Conservation (phyloP, 345 rosid species). For the Hibiscus syriacus region DNA sequence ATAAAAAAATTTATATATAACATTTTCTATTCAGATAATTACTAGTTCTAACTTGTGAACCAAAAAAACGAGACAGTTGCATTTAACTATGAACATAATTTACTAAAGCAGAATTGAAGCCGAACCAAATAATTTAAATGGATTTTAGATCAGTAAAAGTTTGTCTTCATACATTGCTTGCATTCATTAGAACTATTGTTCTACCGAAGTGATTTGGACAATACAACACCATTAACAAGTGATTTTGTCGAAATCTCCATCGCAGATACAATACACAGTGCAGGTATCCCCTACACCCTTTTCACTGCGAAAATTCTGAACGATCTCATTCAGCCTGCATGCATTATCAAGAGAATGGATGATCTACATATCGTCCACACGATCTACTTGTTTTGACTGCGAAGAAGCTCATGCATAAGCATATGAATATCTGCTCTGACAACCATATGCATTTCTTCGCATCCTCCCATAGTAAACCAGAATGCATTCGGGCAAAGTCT, state of each 20-base stretch:
- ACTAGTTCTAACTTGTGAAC: no score
- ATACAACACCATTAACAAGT: neutral
- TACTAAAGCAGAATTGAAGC: no score
- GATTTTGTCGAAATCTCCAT: neutral
- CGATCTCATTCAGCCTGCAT: neutral
- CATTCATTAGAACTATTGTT: no score
- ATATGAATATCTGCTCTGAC: slow-evolving; percentile 77
- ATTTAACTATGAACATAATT: no score
- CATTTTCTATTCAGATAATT: no score
- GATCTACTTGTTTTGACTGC: slow-evolving; percentile 28
- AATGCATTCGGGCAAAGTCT: slow-evolving; percentile 64
- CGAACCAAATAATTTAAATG: no score
- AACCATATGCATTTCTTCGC: slow-evolving; percentile 71
- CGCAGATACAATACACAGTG: neutral
- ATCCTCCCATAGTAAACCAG: slow-evolving; percentile 92
- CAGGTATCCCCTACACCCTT: neutral
- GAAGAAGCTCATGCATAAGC: slow-evolving; percentile 77
- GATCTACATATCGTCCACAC: neutral
- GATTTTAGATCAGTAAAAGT: no score
- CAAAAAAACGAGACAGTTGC: no score
- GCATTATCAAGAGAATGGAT: neutral
- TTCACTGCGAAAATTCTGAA: neutral
- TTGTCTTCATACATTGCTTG: no score
- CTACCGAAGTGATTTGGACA: neutral
- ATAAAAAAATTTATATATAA: no score